Evolutionary conservation across 495 filamentous ascomycete species (phyloP).

Genomic region (Schizothecium vesticola): DNA sequence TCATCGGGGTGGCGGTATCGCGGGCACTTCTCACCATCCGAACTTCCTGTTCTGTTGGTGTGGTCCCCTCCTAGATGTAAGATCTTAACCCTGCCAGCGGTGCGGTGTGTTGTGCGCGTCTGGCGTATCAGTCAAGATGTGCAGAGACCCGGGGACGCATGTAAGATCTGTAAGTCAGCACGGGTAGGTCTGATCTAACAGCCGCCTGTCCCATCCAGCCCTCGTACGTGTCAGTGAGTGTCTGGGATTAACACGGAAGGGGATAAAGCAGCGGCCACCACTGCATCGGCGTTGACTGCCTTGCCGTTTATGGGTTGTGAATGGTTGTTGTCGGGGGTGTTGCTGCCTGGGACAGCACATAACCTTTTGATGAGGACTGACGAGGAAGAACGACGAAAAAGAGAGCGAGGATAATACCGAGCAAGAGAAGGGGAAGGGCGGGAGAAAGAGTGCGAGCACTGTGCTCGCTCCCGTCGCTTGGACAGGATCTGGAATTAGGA

Average conservation of each 20-base stretch:
- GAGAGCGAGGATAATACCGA: not conserved
- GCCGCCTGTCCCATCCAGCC: not conserved
- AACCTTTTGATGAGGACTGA: not conserved
- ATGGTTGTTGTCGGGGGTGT: not conserved
- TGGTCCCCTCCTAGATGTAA: not conserved
- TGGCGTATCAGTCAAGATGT: not conserved
- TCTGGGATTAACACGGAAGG: not conserved
- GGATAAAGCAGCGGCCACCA: not conserved
- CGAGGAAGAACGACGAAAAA: not conserved
- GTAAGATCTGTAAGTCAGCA: not conserved
- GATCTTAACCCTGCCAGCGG: not conserved
- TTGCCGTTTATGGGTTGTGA: not conserved
- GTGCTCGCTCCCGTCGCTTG: not conserved
- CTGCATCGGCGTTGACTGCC: not conserved
- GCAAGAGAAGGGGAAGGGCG: not conserved
- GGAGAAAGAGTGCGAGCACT: not conserved
- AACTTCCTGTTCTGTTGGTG: not conserved
- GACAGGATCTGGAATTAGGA: not conserved
- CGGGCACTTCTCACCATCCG: not conserved
- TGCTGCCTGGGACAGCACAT: not conserved
- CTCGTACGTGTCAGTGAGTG: not conserved
- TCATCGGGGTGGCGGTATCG: not conserved
- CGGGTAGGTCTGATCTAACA: not conserved
- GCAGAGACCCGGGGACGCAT: not conserved
- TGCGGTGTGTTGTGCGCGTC: not conserved